phyloP scores from a whole-genome alignment of 2,329 filamentous ascomycete species.

The Fusarium hainanense region DNA sequence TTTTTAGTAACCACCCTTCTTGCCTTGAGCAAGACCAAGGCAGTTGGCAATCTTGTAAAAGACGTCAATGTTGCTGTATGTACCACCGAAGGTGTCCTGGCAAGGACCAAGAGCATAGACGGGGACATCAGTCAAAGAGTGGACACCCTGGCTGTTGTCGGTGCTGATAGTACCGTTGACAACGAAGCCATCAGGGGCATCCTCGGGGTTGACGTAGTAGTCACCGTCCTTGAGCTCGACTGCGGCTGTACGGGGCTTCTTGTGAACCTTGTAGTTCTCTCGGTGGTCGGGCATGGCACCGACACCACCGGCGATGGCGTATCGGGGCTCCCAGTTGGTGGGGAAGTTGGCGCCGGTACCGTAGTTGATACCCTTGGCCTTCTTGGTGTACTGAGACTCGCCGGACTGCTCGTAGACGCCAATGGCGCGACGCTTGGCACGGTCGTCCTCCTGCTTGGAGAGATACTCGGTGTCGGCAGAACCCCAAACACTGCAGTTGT shows the following conservation, averaged over 20 bases:
- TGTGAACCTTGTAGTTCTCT: slow-evolving; percentile 80
- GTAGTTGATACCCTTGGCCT: slow-evolving; percentile 71
- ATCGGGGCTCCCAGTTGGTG: slow-evolving; percentile 85
- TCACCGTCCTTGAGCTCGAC: slow-evolving; percentile 65
- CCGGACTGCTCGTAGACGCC: slow-evolving; percentile 80
- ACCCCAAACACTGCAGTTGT: slow-evolving; percentile 69
- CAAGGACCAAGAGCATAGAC: slow-evolving; percentile 84
- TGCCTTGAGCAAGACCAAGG: slow-evolving; percentile 63
- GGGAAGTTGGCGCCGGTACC: slow-evolving; percentile 81
- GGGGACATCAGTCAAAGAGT: slow-evolving; percentile 81
- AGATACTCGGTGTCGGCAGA: slow-evolving; percentile 84
- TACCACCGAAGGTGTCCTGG: slow-evolving; percentile 78
- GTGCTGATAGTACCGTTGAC: slow-evolving; percentile 80
- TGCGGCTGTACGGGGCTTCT: slow-evolving; percentile 71
- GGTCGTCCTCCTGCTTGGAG: slow-evolving; percentile 70
- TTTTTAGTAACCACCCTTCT: slow-evolving; percentile 38
- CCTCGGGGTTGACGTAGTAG: slow-evolving; percentile 75
- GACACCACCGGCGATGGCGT: slow-evolving; percentile 80
- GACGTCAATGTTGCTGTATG: slow-evolving; percentile 77
- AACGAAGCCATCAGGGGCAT: slow-evolving; percentile 73
- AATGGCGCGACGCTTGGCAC: slow-evolving; percentile 79
- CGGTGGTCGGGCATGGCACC: slow-evolving; percentile 78
- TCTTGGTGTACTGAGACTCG: slow-evolving; percentile 77
- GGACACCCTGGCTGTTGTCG: slow-evolving; percentile 73
- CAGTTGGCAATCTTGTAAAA: slow-evolving; percentile 80